Evolutionary conservation across 345 rosid genomes (phyloP).

Genomic region (Jatropha curcas): DNA sequence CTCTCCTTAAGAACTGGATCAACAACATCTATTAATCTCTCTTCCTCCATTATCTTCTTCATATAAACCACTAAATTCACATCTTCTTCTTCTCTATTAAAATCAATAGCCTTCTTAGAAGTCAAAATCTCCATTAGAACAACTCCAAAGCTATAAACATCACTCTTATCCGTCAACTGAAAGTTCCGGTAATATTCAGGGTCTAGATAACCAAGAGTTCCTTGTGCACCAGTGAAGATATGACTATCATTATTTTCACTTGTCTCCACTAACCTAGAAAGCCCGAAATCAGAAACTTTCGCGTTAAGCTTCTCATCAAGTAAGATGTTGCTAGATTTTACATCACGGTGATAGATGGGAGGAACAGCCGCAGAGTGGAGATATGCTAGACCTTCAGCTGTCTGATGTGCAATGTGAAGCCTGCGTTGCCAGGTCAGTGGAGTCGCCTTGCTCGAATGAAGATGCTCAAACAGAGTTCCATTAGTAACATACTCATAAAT

Average conservation of each 20-base stretch:
- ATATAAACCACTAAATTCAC: slow-evolving; percentile 53
- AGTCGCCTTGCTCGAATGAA: slow-evolving; percentile 27
- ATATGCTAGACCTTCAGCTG: slow-evolving; percentile 56
- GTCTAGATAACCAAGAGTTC: slow-evolving; percentile 63
- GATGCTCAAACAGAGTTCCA: slow-evolving; percentile 53
- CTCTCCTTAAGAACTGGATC: slow-evolving; percentile 41
- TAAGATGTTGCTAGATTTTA: slow-evolving; percentile 58
- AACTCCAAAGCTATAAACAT: slow-evolving; percentile 66
- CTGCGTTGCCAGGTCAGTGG: slow-evolving; percentile 44
- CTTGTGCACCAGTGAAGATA: slow-evolving; percentile 57
- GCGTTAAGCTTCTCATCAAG: slow-evolving; percentile 49
- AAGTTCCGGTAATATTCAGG: slow-evolving; percentile 61
- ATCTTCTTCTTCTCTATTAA: slow-evolving; percentile 51
- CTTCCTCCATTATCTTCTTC: slow-evolving; percentile 44
- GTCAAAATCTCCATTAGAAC: slow-evolving; percentile 60
- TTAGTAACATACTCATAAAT: slow-evolving; percentile 55
- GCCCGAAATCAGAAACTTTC: slow-evolving; percentile 61
- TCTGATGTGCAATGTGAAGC: slow-evolving; percentile 46
- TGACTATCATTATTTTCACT: slow-evolving; percentile 48
- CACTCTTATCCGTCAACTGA: slow-evolving; percentile 62
- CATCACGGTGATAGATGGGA: slow-evolving; percentile 62
- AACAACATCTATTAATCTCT: slow-evolving; percentile 36
- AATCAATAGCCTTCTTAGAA: slow-evolving; percentile 48
- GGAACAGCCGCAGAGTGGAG: slow-evolving; percentile 58
- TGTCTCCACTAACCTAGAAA: slow-evolving; percentile 45